A percentile compares a stretch with the other conserved stretches of the same genome.
These are phyloP conservation scores for Dendrocalamus sinicus DNA, from an alignment of 176 grass and related monocot species.

Conservation along the genomic window DNA sequence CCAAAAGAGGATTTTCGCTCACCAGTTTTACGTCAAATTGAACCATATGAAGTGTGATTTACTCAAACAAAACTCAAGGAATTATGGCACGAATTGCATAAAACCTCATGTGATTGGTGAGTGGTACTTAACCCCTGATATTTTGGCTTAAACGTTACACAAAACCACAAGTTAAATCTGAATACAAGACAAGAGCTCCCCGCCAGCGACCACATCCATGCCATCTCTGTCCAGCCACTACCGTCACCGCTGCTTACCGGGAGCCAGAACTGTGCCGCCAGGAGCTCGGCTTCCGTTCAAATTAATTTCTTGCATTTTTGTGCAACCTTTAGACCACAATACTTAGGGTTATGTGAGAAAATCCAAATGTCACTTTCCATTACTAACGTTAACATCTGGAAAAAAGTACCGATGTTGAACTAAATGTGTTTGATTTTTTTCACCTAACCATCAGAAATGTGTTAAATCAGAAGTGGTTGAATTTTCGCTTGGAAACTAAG, in stretches of 20 bases:
- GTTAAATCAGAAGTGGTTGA: constrained; percentile 57
- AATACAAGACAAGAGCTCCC: background rate
- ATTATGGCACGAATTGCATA: background rate
- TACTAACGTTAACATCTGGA: background rate
- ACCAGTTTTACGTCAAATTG: background rate
- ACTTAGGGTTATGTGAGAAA: background rate
- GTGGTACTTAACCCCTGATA: background rate
- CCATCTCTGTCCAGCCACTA: background rate
- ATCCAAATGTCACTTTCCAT: background rate
- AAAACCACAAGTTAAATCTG: background rate
- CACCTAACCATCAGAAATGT: constrained; percentile 37
- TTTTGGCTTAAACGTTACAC: background rate
- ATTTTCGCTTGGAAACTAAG: constrained; percentile 39
- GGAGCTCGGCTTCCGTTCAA: background rate
- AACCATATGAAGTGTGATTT: background rate
- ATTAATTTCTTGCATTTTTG: background rate
- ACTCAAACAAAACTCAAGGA: constrained; percentile 6
- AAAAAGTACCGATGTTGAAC: background rate
- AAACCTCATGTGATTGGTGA: background rate
- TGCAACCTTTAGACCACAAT: background rate
- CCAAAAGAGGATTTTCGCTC: background rate
- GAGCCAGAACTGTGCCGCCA: background rate
- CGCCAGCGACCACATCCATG: background rate
- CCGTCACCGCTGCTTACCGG: background rate
- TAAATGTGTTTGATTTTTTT: background rate